A percentile compares a stretch with the other conserved stretches of the same genome.
These are phyloP conservation scores for Phylloporus arenicola DNA, from an alignment of 768 basidiomycete genomes.

Conservation along the genomic window DNA sequence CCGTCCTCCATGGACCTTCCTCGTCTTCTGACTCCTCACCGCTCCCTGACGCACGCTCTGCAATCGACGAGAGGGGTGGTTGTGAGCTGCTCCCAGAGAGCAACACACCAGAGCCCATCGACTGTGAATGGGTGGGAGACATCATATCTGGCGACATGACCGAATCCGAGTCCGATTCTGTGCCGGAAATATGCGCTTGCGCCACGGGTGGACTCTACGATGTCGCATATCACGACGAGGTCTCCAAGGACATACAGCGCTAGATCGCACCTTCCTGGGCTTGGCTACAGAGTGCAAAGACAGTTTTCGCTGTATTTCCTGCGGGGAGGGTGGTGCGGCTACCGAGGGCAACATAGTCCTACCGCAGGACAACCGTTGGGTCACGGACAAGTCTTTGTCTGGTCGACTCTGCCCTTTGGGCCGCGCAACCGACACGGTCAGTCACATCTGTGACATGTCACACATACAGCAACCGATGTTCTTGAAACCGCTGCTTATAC, in stretches of 20 bases:
- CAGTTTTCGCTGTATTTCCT: constrained; percentile 83
- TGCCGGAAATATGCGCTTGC: constrained; percentile 52
- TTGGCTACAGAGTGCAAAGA: constrained; percentile 64
- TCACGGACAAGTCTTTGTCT: constrained; percentile 13
- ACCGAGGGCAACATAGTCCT: constrained; percentile 25
- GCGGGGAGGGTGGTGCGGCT: constrained; percentile 67
- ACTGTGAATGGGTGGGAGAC: constrained; percentile 32
- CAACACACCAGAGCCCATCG: constrained; percentile 29
- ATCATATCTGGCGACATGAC: constrained; percentile 50
- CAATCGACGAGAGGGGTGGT: constrained; percentile 69
- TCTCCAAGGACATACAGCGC: background rate
- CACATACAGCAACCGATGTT: background rate
- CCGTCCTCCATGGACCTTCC: constrained; percentile 60
- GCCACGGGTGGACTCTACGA: constrained; percentile 28
- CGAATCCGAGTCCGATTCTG: constrained; percentile 86
- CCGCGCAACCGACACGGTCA: constrained; percentile 13
- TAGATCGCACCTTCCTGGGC: constrained; percentile 41
- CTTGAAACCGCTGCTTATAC: constrained; percentile 6
- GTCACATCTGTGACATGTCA: constrained; percentile 24
- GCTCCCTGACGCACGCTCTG: constrained; percentile 63
- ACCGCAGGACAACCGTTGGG: constrained; percentile 9
- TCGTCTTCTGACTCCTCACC: constrained; percentile 76
- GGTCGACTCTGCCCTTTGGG: constrained; percentile 1
- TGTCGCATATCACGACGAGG: constrained; percentile 15
- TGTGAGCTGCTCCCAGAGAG: constrained; percentile 32